phyloP scores from a whole-genome alignment of 208 protist genomes.

The Wallacemonas rigidus region DNA sequence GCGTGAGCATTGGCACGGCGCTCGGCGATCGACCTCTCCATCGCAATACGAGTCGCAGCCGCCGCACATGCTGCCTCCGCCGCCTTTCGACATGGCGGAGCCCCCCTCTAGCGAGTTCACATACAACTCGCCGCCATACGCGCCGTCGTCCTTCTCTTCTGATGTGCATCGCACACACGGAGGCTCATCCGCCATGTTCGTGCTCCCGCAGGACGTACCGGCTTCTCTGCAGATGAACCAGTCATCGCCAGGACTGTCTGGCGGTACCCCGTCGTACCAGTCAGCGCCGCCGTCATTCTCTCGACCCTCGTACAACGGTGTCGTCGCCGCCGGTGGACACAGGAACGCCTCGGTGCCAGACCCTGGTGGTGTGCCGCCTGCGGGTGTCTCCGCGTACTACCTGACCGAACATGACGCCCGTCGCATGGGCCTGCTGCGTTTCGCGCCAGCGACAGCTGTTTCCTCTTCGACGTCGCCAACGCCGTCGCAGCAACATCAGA shows the following conservation, averaged over 20 bases:
- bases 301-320: too few species aligned
- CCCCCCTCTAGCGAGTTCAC: neutral
- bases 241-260: too few species aligned
- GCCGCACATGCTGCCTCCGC: too few species aligned
- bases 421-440: neutral
- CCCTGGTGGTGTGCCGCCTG: neutral
- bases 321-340: too few species aligned
- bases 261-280: too few species aligned
- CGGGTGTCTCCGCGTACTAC: slow-evolving; percentile 3
- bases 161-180: neutral
- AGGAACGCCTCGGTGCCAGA: too few species aligned
- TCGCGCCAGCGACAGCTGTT: neutral
- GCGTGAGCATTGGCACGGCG: too few species aligned
- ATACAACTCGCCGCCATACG: neutral
- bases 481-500: too few species aligned
- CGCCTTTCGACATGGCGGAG: neutral
- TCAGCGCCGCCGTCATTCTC: too few species aligned
- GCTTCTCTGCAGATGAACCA: neutral
- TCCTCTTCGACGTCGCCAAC: too few species aligned
- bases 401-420: neutral
- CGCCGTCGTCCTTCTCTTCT: neutral
- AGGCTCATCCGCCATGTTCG: neutral
- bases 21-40: too few species aligned
- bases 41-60: too few species aligned
- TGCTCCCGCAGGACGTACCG: neutral